Percentiles rank a stretch among this genome's conserved stretches.
Evolutionary conservation across 768 basidiomycete genomes (phyloP).

Genomic region (Tricholoma hemisulphureum): DNA sequence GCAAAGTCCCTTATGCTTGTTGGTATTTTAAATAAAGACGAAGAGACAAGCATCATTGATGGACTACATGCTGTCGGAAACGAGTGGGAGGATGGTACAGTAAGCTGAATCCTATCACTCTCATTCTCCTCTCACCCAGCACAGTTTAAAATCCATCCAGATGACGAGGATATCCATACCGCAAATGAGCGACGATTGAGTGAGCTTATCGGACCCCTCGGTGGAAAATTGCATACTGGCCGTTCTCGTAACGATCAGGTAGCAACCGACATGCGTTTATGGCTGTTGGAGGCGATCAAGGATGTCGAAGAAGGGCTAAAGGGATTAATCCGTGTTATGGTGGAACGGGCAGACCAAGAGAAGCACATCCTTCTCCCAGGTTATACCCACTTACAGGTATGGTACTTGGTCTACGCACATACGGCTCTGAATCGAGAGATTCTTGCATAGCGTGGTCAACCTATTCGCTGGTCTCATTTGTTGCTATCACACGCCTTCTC

Average conservation of each 20-base stretch:
- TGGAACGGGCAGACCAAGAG: slow-evolving; percentile 91
- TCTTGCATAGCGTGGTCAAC: slow-evolving; percentile 82
- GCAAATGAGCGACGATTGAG: slow-evolving; percentile 94
- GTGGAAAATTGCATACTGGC: slow-evolving; percentile 96
- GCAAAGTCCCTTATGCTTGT: slow-evolving; percentile 80
- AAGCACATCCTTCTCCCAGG: slow-evolving; percentile 90
- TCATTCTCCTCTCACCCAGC: not conserved
- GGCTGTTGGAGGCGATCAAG: slow-evolving; percentile 80
- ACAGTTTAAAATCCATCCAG: slow-evolving; percentile 75
- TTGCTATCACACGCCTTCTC: slow-evolving; percentile 94
- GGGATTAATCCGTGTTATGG: slow-evolving; percentile 82
- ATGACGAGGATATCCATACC: slow-evolving; percentile 99
- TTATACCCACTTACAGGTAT: slow-evolving; percentile 95
- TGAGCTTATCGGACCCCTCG: slow-evolving; percentile 88
- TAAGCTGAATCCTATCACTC: slow-evolving; percentile 33
- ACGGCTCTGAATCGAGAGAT: not conserved
- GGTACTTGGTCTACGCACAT: slow-evolving; percentile 10
- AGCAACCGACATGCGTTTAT: slow-evolving; percentile 96
- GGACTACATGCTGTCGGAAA: slow-evolving; percentile 74
- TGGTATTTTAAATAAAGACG: slow-evolving; percentile 77
- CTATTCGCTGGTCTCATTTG: slow-evolving; percentile 98
- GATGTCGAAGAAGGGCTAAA: slow-evolving; percentile 68
- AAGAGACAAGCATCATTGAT: slow-evolving; percentile 67
- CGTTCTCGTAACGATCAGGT: slow-evolving; percentile 98
- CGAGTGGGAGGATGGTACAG: slow-evolving; percentile 83